These are phyloP conservation scores for Neoascochyta sp. DNA, from an alignment of 2,329 filamentous ascomycete species.

Conservation along the genomic window DNA sequence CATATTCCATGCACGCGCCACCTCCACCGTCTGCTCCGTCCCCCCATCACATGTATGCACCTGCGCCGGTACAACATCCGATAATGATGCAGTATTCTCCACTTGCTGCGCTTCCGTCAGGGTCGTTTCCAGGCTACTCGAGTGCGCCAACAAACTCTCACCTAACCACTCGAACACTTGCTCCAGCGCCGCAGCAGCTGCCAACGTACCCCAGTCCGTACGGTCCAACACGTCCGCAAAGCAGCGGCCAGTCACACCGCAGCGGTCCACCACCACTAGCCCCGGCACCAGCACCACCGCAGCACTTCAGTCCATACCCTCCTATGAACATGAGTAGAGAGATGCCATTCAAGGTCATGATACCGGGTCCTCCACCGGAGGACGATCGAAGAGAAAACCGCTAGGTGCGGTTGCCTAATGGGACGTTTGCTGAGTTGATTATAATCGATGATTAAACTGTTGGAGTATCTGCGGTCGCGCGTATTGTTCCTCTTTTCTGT, in stretches of 20 bases:
- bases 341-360: slow-evolving; percentile 31
- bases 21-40: slow-evolving; percentile 18
- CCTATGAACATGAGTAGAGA: slow-evolving; percentile 17
- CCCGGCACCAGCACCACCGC: slow-evolving; percentile 31
- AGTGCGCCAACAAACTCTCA: slow-evolving; percentile 14
- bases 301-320: slow-evolving; percentile 26
- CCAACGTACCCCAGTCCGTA: slow-evolving; percentile 30
- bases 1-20: slow-evolving; percentile 14
- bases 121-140: slow-evolving; percentile 13
- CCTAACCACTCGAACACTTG: slow-evolving; percentile 18
- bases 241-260: slow-evolving; percentile 20
- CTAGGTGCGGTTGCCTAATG: slow-evolving; percentile 16
- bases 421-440: slow-evolving; percentile 3
- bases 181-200: slow-evolving; percentile 24
- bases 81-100: slow-evolving; percentile 27
- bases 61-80: slow-evolving; percentile 18
- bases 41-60: slow-evolving; percentile 18
- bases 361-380: slow-evolving; percentile 24
- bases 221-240: slow-evolving; percentile 26
- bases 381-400: slow-evolving; percentile 25
- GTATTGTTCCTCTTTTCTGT: too few species aligned
- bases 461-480: too few species aligned
- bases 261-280: slow-evolving; percentile 27
- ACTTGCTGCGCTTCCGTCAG: slow-evolving; percentile 24
- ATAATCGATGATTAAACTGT: slow-evolving; percentile 11